Percentiles rank a stretch among this genome's conserved stretches.
phyloP scores from a whole-genome alignment of 1,139 yeast species.

The Meyerozyma guilliermondii region DNA sequence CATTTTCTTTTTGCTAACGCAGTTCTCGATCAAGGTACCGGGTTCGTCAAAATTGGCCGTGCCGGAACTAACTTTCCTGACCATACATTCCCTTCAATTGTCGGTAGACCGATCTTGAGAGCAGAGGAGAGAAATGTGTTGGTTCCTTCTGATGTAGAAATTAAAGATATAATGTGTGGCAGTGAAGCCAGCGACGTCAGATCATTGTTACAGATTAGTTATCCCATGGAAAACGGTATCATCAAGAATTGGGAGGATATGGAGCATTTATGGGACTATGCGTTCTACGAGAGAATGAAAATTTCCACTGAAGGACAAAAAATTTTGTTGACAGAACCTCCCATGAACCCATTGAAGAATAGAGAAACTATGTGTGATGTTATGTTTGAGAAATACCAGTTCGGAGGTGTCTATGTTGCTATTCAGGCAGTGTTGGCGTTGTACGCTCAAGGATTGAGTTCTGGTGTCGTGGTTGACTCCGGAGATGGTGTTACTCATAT shows the following conservation, averaged over 20 bases:
- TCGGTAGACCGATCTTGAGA: conserved; percentile 93
- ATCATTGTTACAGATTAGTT: conserved; percentile 82
- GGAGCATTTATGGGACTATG: conserved; percentile 98
- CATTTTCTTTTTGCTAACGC: conserved; percentile 9
- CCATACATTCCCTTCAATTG: conserved; percentile 96
- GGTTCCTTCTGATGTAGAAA: conserved; percentile 56
- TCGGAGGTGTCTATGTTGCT: conserved; percentile 96
- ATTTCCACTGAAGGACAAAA: conserved; percentile 70
- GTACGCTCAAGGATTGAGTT: conserved; percentile 93
- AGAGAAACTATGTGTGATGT: conserved; percentile 94
- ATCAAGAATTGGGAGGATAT: conserved; percentile 98
- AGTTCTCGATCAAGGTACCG: conserved; percentile 99
- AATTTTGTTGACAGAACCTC: conserved; percentile 90
- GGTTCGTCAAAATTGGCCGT: conserved; percentile 91
- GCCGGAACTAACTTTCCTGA: conserved; percentile 98
- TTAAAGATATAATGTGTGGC: conserved; percentile 96
- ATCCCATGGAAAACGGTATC: conserved; percentile 98
- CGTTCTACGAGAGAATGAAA: conserved; percentile 87
- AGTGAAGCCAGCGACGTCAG: conserved; percentile 91
- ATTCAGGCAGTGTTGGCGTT: conserved; percentile 96
- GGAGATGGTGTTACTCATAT: conserved; percentile 89
- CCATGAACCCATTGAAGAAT: conserved; percentile 93
- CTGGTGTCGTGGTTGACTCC: conserved; percentile 98
- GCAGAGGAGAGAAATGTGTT: conserved; percentile 82
- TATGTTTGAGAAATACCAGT: conserved; percentile 94